phyloP scores from a whole-genome alignment of 106 monocot genomes.

The Amphibolis antarctica region DNA sequence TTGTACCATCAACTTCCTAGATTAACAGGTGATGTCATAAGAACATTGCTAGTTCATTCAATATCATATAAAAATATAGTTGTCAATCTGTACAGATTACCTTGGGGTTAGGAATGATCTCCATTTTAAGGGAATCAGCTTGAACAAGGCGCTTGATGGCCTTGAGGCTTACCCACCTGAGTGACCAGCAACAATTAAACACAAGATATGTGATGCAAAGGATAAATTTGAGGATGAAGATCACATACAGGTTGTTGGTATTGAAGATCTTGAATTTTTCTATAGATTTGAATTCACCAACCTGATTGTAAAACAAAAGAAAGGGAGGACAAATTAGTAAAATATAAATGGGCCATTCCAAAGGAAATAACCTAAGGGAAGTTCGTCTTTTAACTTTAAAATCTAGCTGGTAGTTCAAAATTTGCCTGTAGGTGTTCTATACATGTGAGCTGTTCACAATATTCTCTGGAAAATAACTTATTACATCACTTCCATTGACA shows the following conservation, averaged over 20 bases:
- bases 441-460: too few species aligned
- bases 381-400: too few species aligned
- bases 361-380: too few species aligned
- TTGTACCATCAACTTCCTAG: conserved; percentile 93
- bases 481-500: too few species aligned
- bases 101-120: conserved; percentile 99
- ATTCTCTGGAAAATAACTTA: too few species aligned
- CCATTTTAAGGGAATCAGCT: conserved; percentile 92
- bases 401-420: too few species aligned
- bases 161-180: conserved; percentile 93
- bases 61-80: not conserved
- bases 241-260: conserved; percentile 88
- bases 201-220: not conserved
- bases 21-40: not conserved
- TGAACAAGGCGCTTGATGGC: conserved; percentile 91
- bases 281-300: conserved; percentile 96
- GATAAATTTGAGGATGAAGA: not conserved
- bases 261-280: conserved; percentile 99
- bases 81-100: conserved; percentile 7
- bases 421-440: too few species aligned
- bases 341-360: too few species aligned
- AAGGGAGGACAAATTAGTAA: not conserved
- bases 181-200: not conserved
- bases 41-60: not conserved
- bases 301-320: conserved; percentile 26